phyloP scores from a whole-genome alignment of 805 yeast genomes.

The Candida parachauliodes region DNA sequence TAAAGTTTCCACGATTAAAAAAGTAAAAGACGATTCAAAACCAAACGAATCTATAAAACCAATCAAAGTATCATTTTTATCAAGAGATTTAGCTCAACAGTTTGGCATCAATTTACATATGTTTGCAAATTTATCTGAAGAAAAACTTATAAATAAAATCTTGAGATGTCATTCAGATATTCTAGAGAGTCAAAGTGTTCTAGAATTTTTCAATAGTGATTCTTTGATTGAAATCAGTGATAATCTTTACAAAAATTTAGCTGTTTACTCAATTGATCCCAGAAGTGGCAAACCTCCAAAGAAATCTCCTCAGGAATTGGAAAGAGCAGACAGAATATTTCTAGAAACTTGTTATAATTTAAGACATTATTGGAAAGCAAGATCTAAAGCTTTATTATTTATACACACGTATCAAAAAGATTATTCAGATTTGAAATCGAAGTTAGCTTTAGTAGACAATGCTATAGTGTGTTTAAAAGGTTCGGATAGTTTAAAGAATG shows the following conservation, averaged over 20 bases:
- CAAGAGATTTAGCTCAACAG: conserved; percentile 88
- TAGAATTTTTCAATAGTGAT: conserved; percentile 80
- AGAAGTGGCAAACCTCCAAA: conserved; percentile 37
- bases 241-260: conserved; percentile 64
- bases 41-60: conserved; percentile 15
- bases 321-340: conserved; percentile 82
- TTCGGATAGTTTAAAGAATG: conserved; percentile 64
- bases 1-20: conserved; percentile 47
- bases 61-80: conserved; percentile 53
- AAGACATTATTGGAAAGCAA: conserved; percentile 86
- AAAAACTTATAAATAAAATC: conserved; percentile 65
- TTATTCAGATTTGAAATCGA: conserved; percentile 63
- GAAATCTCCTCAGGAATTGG: conserved; percentile 72
- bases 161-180: conserved; percentile 74
- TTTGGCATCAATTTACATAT: conserved; percentile 90
- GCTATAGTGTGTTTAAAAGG: conserved; percentile 66
- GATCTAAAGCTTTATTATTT: conserved; percentile 79
- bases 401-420: conserved; percentile 73
- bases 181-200: conserved; percentile 62
- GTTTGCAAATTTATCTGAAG: conserved; percentile 59
- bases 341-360: conserved; percentile 80
- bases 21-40: conserved; percentile 25
- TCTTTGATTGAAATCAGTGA: conserved; percentile 74
- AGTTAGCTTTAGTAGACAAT: conserved; percentile 65
- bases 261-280: conserved; percentile 72